Percentiles rank a stretch among this genome's conserved stretches.
These are phyloP conservation scores for Trypanosoma brucei DNA, from an alignment of 208 protist genomes.

Conservation along the genomic window DNA sequence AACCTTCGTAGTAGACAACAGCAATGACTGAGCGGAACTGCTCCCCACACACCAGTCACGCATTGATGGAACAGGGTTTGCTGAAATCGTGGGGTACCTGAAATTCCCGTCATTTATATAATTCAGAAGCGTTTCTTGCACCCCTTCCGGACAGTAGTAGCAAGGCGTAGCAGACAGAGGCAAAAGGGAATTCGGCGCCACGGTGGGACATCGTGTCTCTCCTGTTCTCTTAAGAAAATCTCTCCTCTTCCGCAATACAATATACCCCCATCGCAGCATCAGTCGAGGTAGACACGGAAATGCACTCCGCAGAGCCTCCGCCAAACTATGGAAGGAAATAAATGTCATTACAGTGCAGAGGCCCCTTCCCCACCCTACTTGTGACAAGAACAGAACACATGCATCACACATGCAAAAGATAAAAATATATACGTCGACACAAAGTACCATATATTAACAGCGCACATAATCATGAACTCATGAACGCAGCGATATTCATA, in stretches of 20 bases:
- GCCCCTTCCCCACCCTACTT: too few species aligned
- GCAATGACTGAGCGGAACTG: background rate
- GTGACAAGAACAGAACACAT: too few species aligned
- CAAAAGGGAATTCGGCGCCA: background rate
- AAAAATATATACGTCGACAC: too few species aligned
- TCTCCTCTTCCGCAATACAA: background rate
- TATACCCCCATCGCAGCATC: background rate
- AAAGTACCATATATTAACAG: too few species aligned
- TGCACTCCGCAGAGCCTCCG: slow-evolving; percentile 6
- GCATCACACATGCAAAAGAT: too few species aligned
- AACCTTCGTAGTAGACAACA: background rate
- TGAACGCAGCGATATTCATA: too few species aligned
- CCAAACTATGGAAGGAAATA: slow-evolving; percentile 10
- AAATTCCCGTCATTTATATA: background rate
- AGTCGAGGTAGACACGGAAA: slow-evolving; percentile 10
- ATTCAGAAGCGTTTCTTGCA: background rate
- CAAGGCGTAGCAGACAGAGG: background rate
- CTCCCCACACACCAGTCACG: background rate
- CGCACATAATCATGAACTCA: too few species aligned
- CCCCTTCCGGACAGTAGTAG: background rate
- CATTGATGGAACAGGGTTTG: too few species aligned
- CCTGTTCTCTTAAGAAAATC: background rate
- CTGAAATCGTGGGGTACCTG: too few species aligned
- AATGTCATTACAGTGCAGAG: background rate
- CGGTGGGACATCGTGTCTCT: background rate